Percentiles rank a stretch among this genome's conserved stretches.
phyloP scores from a whole-genome alignment of 495 filamentous ascomycete genomes.

The Neurospora discreta region DNA sequence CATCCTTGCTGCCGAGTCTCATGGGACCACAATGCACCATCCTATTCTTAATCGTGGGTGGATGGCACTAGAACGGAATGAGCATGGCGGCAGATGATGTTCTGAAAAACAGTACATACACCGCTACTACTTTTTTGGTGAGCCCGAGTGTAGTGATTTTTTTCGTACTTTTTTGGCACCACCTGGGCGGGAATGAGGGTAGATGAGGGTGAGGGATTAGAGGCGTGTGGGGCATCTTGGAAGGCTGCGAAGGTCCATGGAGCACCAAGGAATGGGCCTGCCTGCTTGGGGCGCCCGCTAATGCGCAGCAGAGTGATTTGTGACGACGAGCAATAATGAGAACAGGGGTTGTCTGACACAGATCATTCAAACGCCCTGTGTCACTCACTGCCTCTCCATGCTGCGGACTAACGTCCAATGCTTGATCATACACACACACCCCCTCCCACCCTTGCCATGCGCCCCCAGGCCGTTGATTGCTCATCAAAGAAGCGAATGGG shows the following conservation, averaged over 20 bases:
- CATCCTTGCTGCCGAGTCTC: conserved; percentile 15
- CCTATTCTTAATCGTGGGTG: conserved; percentile 26
- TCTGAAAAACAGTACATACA: too few relatives aligned
- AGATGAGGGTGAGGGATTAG: conserved; percentile 8
- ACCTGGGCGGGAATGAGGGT: conserved; percentile 3
- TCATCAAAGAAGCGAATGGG: not conserved
- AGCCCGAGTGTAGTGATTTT: too few relatives aligned
- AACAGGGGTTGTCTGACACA: conserved; percentile 25
- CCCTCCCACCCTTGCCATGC: conserved; percentile 2
- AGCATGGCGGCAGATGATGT: conserved; percentile 4
- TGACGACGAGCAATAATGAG: conserved; percentile 22
- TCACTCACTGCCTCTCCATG: conserved; percentile 22
- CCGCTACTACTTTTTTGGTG: too few relatives aligned
- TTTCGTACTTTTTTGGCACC: too few relatives aligned
- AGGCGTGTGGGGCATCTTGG: conserved; percentile 3
- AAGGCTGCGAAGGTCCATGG: conserved; percentile 1
- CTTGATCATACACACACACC: conserved; percentile 7
- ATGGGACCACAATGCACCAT: conserved; percentile 19
- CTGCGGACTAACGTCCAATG: conserved; percentile 5
- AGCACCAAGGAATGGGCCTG: conserved; percentile 12
- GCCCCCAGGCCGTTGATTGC: not conserved
- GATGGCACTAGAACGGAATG: conserved; percentile 16
- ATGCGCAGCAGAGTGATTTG: conserved; percentile 20
- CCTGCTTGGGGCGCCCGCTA: conserved; percentile 17
- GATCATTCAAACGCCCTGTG: conserved; percentile 22